These are phyloP conservation scores for Cladosporium sphaerospermum DNA, from an alignment of 2,329 filamentous ascomycete species.

Conservation along the genomic window DNA sequence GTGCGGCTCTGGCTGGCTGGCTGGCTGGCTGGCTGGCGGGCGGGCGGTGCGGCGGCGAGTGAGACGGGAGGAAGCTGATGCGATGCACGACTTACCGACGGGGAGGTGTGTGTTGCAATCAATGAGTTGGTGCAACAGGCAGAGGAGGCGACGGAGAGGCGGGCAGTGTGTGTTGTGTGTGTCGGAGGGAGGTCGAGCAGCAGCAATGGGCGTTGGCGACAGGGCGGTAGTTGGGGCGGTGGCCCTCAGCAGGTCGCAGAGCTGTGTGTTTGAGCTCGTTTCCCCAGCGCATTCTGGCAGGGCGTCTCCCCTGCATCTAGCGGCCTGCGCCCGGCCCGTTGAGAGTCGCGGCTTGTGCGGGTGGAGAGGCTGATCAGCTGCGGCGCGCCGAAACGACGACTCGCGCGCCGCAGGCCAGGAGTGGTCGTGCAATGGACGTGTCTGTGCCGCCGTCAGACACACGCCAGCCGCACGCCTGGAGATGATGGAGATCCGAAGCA, in stretches of 20 bases:
- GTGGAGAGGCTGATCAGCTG: background rate
- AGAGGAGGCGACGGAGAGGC: background rate
- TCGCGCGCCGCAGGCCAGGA: background rate
- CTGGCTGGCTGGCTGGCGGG: too few species aligned
- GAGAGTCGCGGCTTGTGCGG: background rate
- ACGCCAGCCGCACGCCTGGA: background rate
- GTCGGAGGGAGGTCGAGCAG: background rate
- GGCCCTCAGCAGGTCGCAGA: too few species aligned
- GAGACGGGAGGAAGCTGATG: background rate
- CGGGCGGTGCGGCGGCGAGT: background rate
- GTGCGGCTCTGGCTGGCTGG: conserved; percentile 6
- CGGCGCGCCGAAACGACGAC: background rate
- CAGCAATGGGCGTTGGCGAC: background rate
- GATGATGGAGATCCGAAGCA: conserved; percentile 2
- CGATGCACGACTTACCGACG: background rate
- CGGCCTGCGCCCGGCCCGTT: background rate
- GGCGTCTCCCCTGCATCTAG: background rate
- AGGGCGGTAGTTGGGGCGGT: background rate
- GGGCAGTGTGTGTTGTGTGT: background rate
- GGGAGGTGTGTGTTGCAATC: background rate
- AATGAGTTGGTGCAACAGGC: background rate
- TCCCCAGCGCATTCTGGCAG: background rate
- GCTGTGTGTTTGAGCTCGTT: background rate
- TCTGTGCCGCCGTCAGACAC: too few species aligned
- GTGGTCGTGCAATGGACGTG: too few species aligned